Percentiles rank a stretch among this genome's conserved stretches.
Conservation (phyloP, 352 stramenopile genomes). For the Globisporangium barbulae region DNA sequence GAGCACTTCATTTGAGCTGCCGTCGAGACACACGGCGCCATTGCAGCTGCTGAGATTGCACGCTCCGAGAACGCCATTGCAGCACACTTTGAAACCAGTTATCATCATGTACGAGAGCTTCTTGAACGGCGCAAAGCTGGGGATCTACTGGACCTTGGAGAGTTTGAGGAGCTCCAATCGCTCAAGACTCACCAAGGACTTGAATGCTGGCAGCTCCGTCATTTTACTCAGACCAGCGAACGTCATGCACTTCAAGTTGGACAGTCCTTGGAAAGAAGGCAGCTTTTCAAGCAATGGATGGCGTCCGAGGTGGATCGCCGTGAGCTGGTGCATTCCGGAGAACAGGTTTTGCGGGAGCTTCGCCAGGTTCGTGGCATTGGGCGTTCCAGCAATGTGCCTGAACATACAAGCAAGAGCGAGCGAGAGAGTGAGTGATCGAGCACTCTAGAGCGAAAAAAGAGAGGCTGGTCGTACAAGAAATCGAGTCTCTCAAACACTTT, state of each 20-base stretch:
- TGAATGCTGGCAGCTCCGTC: conserved; percentile 20
- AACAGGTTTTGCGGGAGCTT: conserved; percentile 22
- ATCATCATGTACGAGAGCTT: conserved; percentile 22
- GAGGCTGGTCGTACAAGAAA: conserved; percentile 29
- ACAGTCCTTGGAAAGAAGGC: conserved; percentile 29
- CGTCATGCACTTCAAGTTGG: conserved; percentile 29
- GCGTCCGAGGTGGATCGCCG: conserved; percentile 28
- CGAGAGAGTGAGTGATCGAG: not conserved
- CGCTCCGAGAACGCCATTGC: conserved; percentile 27
- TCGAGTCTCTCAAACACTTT: conserved; percentile 31
- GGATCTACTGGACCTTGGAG: conserved; percentile 15
- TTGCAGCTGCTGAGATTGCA: conserved; percentile 18
- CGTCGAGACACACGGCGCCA: not conserved
- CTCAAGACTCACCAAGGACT: conserved; percentile 19
- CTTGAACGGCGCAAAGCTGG: conserved; percentile 21
- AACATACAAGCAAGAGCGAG: not conserved
- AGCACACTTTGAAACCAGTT: conserved; percentile 23
- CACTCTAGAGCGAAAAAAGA: not conserved
- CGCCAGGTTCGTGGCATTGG: not conserved
- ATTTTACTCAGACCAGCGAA: conserved; percentile 20
- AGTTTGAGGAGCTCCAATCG: conserved; percentile 21
- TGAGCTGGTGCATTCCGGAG: conserved; percentile 12
- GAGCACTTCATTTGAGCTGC: not conserved
- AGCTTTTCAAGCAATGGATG: conserved; percentile 20
- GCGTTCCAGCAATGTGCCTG: not conserved